These are phyloP conservation scores for Colletotrichum lini DNA, from an alignment of 2,329 filamentous ascomycete species.

Conservation along the genomic window DNA sequence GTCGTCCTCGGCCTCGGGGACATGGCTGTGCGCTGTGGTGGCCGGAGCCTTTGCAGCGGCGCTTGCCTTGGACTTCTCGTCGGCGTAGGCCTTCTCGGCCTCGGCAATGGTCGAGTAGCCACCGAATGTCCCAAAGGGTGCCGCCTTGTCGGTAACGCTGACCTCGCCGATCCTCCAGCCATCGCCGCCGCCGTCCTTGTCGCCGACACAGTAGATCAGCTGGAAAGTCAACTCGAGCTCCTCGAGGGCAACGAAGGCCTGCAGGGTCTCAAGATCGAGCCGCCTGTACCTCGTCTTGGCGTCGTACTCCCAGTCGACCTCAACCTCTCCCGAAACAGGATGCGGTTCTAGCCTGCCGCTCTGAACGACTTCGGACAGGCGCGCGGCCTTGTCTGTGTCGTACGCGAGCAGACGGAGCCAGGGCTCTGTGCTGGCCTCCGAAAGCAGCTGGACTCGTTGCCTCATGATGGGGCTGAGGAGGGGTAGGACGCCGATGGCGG, in stretches of 20 bases:
- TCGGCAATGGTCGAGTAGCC: constrained; percentile 67
- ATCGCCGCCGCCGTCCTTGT: constrained; percentile 71
- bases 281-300: constrained; percentile 74
- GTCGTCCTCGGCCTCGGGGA: constrained; percentile 61
- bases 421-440: constrained; percentile 70
- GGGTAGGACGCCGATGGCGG: constrained; percentile 70
- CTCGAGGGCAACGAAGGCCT: constrained; percentile 73
- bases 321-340: constrained; percentile 84
- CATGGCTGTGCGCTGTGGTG: constrained; percentile 38
- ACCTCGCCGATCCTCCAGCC: constrained; percentile 84
- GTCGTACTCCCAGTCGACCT: constrained; percentile 79
- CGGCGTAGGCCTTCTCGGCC: constrained; percentile 71
- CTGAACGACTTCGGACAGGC: constrained; percentile 73
- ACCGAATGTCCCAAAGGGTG: constrained; percentile 68
- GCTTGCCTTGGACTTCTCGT: constrained; percentile 48
- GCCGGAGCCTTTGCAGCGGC: constrained; percentile 35
- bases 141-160: constrained; percentile 69
- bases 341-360: constrained; percentile 81
- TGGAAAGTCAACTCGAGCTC: constrained; percentile 75
- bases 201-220: constrained; percentile 78
- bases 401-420: constrained; percentile 84
- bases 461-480: constrained; percentile 76
- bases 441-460: constrained; percentile 76
- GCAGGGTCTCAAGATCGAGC: constrained; percentile 82
- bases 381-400: constrained; percentile 68